Evolutionary conservation across 2,329 filamentous ascomycete species (phyloP).

Genomic region (Blastomyces silverae): DNA sequence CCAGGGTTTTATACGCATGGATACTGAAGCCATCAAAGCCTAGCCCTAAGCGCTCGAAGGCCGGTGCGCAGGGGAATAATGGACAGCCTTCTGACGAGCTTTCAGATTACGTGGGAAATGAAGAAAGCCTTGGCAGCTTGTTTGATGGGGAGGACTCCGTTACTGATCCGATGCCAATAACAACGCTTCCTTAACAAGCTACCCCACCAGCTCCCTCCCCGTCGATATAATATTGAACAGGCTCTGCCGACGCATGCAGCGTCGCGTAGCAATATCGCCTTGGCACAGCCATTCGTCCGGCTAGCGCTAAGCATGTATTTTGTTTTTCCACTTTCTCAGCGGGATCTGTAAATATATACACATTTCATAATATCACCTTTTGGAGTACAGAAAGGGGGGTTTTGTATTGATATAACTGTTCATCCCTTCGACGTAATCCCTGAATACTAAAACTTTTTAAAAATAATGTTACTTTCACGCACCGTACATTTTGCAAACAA

Average conservation of each 20-base stretch:
- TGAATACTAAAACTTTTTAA: slow-evolving; percentile 4
- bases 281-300: background rate
- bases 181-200: background rate
- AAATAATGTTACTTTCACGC: background rate
- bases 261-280: background rate
- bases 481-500: background rate
- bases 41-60: background rate
- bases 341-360: background rate
- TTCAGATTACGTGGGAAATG: background rate
- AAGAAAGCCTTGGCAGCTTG: background rate
- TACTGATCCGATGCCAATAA: background rate
- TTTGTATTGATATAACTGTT: background rate
- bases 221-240: background rate
- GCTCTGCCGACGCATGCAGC: background rate
- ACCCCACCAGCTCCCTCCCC: background rate
- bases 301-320: background rate
- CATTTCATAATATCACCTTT: background rate
- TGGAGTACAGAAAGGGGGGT: background rate
- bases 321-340: background rate
- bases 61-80: background rate
- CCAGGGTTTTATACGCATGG: slow-evolving; percentile 5
- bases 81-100: background rate
- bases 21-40: background rate
- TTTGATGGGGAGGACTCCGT: background rate
- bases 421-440: background rate